A percentile compares a stretch with the other conserved stretches of the same genome.
Conservation (phyloP, 108 stramenopile species). For the Schizochytrium sp. region DNA sequence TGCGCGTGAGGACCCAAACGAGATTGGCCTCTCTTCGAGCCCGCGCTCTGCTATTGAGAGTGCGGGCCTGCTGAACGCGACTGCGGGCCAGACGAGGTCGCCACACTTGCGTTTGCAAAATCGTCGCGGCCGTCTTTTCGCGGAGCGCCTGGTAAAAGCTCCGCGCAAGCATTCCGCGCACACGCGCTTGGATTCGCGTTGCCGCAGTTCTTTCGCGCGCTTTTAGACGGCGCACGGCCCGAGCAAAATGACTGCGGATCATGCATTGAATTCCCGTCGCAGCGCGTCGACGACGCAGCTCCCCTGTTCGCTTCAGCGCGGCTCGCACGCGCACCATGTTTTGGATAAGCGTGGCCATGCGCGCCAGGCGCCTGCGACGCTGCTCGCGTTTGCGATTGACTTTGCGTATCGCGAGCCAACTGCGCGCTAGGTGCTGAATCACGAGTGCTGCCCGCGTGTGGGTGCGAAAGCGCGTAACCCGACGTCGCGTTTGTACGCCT, state of each 20-base stretch:
- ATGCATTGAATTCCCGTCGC: background rate
- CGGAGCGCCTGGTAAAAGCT: background rate
- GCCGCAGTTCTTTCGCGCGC: background rate
- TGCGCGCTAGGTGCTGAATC: background rate
- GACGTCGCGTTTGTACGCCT: background rate
- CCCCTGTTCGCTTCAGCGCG: background rate
- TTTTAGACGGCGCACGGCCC: background rate
- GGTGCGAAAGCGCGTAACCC: background rate
- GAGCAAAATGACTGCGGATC: background rate
- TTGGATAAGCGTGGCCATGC: background rate
- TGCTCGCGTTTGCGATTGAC: background rate
- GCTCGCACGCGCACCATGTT: background rate
- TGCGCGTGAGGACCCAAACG: background rate
- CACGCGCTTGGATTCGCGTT: background rate
- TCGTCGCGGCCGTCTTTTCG: background rate
- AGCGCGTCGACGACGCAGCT: background rate
- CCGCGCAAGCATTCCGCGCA: background rate
- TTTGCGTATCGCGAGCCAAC: background rate
- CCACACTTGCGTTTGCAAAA: background rate
- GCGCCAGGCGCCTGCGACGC: background rate
- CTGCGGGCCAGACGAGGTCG: background rate
- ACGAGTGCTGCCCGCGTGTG: background rate
- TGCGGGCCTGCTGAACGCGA: background rate
- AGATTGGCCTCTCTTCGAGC: background rate
- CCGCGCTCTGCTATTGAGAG: background rate